Percentiles rank a stretch among this genome's conserved stretches.
Conservation (phyloP, 345 rosid genomes). For the Carallia pectinifolia region DNA sequence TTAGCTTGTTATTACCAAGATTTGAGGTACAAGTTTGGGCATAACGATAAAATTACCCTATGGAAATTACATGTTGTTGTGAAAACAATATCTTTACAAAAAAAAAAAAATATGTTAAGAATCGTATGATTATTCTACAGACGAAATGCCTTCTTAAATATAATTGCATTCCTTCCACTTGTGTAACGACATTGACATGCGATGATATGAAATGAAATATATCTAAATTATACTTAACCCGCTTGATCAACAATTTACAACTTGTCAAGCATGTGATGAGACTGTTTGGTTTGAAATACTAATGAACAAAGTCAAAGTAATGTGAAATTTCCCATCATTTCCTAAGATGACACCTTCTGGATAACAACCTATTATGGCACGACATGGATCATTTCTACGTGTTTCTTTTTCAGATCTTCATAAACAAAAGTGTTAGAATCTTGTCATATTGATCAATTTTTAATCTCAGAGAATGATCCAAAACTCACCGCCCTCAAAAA, state of each 20-base stretch:
- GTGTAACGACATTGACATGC: background rate
- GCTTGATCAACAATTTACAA: background rate
- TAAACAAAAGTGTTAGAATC: background rate
- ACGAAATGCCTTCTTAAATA: too few species aligned
- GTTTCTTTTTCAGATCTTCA: background rate
- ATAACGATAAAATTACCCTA: too few species aligned
- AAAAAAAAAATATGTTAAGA: too few species aligned
- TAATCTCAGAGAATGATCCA: background rate
- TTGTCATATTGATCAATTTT: too few species aligned
- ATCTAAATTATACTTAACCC: constrained; percentile 23
- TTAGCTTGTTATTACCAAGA: too few species aligned
- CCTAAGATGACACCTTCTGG: constrained; percentile 7
- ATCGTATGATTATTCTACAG: too few species aligned
- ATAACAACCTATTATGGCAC: too few species aligned
- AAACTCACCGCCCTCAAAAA: background rate
- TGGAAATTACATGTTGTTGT: too few species aligned
- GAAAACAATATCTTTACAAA: too few species aligned
- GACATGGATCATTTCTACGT: background rate
- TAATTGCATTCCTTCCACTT: background rate
- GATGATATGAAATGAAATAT: constrained; percentile 6
- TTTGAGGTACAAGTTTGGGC: too few species aligned
- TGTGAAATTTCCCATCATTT: constrained; percentile 23
- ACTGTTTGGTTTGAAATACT: constrained; percentile 14
- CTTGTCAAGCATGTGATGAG: constrained; percentile 7
- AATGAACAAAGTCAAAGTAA: constrained; percentile 7